Evolutionary conservation across 2,329 filamentous ascomycete genomes (phyloP).

Genomic region (Didymellaceae sp.): DNA sequence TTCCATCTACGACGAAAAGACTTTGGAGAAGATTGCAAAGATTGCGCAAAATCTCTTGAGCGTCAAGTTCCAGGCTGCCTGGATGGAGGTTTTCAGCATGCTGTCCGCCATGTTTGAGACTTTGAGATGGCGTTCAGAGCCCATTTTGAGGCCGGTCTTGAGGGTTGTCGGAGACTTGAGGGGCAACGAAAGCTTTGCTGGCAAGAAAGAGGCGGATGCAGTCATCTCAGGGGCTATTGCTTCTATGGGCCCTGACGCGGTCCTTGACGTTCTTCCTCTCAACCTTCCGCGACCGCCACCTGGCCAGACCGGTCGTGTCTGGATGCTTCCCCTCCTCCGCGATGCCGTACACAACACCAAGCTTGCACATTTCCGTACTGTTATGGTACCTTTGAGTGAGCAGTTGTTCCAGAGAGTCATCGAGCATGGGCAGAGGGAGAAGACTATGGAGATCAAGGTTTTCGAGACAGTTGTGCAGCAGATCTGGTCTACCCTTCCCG

Average conservation of each 20-base stretch:
- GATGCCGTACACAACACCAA: slow-evolving; percentile 90
- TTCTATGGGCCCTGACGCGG: slow-evolving; percentile 86
- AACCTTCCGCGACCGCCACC: slow-evolving; percentile 80
- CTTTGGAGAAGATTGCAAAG: slow-evolving; percentile 79
- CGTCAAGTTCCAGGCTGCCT: slow-evolving; percentile 91
- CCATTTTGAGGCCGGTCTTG: slow-evolving; percentile 76
- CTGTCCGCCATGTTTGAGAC: slow-evolving; percentile 86
- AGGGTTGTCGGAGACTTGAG: slow-evolving; percentile 85
- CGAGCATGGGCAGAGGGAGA: slow-evolving; percentile 80
- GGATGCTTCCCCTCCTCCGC: slow-evolving; percentile 90
- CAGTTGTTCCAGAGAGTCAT: slow-evolving; percentile 87
- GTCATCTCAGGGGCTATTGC: slow-evolving; percentile 86
- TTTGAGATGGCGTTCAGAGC: slow-evolving; percentile 82
- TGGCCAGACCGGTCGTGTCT: slow-evolving; percentile 84
- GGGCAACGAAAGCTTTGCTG: slow-evolving; percentile 83
- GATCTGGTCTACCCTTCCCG: slow-evolving; percentile 91
- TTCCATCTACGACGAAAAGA: slow-evolving; percentile 91
- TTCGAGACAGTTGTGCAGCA: slow-evolving; percentile 96
- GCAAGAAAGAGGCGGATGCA: slow-evolving; percentile 93
- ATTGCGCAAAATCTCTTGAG: slow-evolving; percentile 76
- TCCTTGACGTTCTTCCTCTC: slow-evolving; percentile 81
- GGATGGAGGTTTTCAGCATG: slow-evolving; percentile 93
- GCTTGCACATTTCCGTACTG: slow-evolving; percentile 80
- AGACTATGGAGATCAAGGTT: slow-evolving; percentile 96
- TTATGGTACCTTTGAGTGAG: slow-evolving; percentile 89